These are phyloP conservation scores for Naganishia albida DNA, from an alignment of 1,284 basidiomycete genomes.

Conservation along the genomic window DNA sequence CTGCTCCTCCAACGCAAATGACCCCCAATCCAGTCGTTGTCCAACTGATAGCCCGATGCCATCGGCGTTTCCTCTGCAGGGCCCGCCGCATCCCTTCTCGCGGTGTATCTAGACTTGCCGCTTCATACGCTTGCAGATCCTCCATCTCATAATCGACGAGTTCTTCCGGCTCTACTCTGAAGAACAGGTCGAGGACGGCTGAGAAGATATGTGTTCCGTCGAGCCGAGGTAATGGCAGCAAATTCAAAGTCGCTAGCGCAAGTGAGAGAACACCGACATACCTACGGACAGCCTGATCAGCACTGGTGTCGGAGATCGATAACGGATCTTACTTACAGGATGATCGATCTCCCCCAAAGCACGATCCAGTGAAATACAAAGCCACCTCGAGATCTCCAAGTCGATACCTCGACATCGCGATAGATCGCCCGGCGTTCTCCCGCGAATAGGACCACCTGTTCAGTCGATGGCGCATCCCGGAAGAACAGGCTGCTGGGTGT, in stretches of 20 bases:
- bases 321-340: neutral
- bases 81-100: neutral
- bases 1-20: conserved; percentile 3
- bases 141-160: neutral
- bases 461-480: neutral
- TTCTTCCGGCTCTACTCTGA: neutral
- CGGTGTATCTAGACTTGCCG: too few species aligned
- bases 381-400: neutral
- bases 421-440: conserved; percentile 8
- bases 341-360: neutral
- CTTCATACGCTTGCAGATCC: neutral
- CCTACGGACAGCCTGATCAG: neutral
- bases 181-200: conserved; percentile 12
- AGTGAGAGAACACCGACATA: conserved; percentile 21
- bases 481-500: neutral
- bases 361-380: neutral
- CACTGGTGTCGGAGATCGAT: neutral
- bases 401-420: neutral
- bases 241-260: conserved; percentile 25
- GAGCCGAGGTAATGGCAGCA: conserved; percentile 26
- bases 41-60: conserved; percentile 8
- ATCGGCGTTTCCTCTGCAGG: neutral
- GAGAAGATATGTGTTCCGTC: conserved; percentile 27
- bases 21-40: neutral
- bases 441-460: conserved; percentile 5